Conservation (phyloP, 1,139 yeast species). For the Candida smagusa region DNA sequence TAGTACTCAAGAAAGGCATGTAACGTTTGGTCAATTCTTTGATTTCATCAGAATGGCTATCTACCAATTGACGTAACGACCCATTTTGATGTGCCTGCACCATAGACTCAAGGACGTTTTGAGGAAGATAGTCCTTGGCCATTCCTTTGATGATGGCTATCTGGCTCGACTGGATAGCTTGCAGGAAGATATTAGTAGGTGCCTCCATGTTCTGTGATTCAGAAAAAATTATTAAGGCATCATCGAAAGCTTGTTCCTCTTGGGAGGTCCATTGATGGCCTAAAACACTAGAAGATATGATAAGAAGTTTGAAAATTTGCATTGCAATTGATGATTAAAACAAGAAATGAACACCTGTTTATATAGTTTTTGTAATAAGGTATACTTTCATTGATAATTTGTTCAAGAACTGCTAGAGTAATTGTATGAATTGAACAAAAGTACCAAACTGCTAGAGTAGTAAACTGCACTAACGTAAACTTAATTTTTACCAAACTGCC, state of each 20-base stretch:
- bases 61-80: constrained; percentile 2
- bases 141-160: constrained; percentile 3
- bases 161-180: constrained; percentile 3
- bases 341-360: no score
- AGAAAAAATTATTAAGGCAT: constrained; percentile 1
- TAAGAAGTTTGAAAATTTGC: no score
- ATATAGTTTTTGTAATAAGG: no score
- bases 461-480: no score
- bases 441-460: no score
- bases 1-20: no score
- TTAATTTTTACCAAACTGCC: no score
- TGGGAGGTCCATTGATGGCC: constrained; percentile 2
- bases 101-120: constrained; percentile 4
- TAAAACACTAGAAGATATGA: no score
- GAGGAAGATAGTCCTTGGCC: constrained; percentile 6
- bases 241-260: constrained; percentile 5
- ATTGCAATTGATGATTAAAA: no score
- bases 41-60: constrained; percentile 3
- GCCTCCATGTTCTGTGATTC: constrained; percentile 3
- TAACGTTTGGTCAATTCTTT: constrained; percentile 1
- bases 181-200: constrained; percentile 2
- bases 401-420: no score
- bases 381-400: no score
- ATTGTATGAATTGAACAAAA: no score
- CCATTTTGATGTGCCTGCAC: constrained; percentile 3